Percentiles rank a stretch among this genome's conserved stretches.
These are phyloP conservation scores for Mucuna pruriens DNA, from an alignment of 306 rosid species.

Conservation along the genomic window DNA sequence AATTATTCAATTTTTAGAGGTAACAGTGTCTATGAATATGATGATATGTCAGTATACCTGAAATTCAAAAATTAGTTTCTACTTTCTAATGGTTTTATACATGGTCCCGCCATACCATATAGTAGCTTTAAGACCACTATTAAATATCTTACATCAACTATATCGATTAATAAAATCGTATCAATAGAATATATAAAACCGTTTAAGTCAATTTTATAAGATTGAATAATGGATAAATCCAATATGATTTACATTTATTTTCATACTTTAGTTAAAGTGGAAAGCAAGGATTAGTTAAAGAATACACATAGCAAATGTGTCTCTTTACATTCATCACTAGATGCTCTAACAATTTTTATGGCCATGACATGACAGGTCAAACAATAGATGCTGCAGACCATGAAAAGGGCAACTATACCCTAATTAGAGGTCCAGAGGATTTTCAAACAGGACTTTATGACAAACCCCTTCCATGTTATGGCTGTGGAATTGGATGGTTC, in stretches of 20 bases:
- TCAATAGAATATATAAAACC: no score
- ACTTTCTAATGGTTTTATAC: neutral
- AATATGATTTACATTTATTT: no score
- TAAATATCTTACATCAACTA: no score
- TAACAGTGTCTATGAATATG: conserved; percentile 22
- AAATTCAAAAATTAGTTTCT: neutral
- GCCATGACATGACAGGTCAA: conserved; percentile 62
- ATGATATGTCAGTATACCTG: neutral
- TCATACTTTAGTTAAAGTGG: conserved; percentile 25
- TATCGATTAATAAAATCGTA: no score
- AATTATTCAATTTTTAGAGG: conserved; percentile 76
- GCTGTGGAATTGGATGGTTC: conserved; percentile 98
- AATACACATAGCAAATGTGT: neutral
- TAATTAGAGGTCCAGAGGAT: conserved; percentile 78
- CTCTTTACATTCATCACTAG: neutral
- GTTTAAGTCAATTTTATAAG: no score
- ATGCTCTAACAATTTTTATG: conserved; percentile 39
- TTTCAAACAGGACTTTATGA: conserved; percentile 73
- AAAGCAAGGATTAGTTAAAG: conserved; percentile 15
- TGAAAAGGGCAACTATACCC: conserved; percentile 70
- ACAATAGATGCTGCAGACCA: conserved; percentile 54
- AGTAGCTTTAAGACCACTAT: no score
- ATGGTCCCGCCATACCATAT: no score
- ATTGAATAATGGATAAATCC: no score
- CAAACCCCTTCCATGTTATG: conserved; percentile 91